Conservation (phyloP, 768 basidiomycete genomes). For the Asterophora parasitica region DNA sequence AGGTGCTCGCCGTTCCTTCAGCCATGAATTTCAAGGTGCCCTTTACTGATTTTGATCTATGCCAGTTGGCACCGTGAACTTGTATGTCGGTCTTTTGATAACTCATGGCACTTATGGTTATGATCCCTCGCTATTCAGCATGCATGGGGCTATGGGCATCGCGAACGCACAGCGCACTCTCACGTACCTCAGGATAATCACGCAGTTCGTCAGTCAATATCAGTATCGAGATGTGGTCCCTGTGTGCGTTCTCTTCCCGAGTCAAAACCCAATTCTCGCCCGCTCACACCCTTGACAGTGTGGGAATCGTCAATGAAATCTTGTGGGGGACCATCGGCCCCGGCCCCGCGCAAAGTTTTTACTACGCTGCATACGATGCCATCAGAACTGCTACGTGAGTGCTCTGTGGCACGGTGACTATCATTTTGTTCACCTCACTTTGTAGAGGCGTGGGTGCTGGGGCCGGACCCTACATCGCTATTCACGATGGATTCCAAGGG, state of each 20-base stretch:
- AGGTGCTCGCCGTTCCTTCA: conserved; percentile 1
- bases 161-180: conserved; percentile 81
- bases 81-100: conserved; percentile 26
- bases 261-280: neutral
- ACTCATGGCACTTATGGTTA: conserved; percentile 34
- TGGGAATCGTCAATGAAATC: conserved; percentile 57
- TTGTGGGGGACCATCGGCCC: conserved; percentile 46
- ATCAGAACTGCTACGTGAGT: conserved; percentile 40
- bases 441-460: conserved; percentile 75
- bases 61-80: conserved; percentile 12
- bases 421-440: conserved; percentile 48
- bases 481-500: conserved; percentile 52
- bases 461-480: conserved; percentile 52
- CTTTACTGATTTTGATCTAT: neutral
- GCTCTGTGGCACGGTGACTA: no score
- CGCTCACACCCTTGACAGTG: conserved; percentile 8
- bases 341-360: conserved; percentile 54
- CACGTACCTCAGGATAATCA: conserved; percentile 68
- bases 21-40: neutral
- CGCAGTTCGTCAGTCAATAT: conserved; percentile 79
- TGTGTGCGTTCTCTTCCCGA: conserved; percentile 21
- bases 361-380: conserved; percentile 40
- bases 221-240: conserved; percentile 30
- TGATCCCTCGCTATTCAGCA: conserved; percentile 9
- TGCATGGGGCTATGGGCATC: conserved; percentile 70